A percentile compares a stretch with the other conserved stretches of the same genome.
Conservation (phyloP, 2,329 filamentous ascomycete genomes). For the Fusarium albidum region DNA sequence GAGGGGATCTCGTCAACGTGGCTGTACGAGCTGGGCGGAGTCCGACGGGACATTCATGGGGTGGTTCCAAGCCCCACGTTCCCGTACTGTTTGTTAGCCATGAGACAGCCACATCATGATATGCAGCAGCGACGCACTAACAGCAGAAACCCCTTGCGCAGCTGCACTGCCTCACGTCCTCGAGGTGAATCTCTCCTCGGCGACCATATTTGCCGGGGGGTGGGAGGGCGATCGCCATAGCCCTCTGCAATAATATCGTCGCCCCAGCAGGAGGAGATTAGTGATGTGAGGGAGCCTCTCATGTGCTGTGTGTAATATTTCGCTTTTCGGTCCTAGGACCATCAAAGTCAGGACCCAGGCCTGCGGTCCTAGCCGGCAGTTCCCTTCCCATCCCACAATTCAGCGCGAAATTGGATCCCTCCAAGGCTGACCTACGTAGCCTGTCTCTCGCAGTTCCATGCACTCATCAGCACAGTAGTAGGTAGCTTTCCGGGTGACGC, state of each 20-base stretch:
- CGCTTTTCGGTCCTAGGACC: no score
- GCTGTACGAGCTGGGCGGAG: slow-evolving; percentile 31
- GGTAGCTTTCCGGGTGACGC: slow-evolving; percentile 17
- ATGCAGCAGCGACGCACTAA: slow-evolving; percentile 7
- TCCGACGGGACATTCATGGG: slow-evolving; percentile 10
- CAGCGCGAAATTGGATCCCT: slow-evolving; percentile 19
- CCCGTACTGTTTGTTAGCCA: no score
- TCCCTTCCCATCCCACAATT: not conserved
- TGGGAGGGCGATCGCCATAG: slow-evolving; percentile 1
- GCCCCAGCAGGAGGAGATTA: no score
- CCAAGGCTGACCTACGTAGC: slow-evolving; percentile 28
- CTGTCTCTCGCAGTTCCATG: not conserved
- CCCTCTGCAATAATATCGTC: slow-evolving; percentile 1
- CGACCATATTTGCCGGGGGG: not conserved
- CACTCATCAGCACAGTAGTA: slow-evolving; percentile 16
- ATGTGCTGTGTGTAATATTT: no score
- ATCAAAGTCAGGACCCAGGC: no score
- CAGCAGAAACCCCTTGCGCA: not conserved
- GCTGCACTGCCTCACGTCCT: not conserved
- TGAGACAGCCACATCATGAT: slow-evolving; percentile 3
- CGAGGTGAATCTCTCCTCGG: not conserved
- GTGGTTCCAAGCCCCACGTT: no score
- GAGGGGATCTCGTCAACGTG: slow-evolving; percentile 14
- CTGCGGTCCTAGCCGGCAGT: slow-evolving; percentile 18
- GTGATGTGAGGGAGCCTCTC: no score